Conservation (phyloP, 495 filamentous ascomycete genomes). For the Hypomontagnella submonticulosa region DNA sequence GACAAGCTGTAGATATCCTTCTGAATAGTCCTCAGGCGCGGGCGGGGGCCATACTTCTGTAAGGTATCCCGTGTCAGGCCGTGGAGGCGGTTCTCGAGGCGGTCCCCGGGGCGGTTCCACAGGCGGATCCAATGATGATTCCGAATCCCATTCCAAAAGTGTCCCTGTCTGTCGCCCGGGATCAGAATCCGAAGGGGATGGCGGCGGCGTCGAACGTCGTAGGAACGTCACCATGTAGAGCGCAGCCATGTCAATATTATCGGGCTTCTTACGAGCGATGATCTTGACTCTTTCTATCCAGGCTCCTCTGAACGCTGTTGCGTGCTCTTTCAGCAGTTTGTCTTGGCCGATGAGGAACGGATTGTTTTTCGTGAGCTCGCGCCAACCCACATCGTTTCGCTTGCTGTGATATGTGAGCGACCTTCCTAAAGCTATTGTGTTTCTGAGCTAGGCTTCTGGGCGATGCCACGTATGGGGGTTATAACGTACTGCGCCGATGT, state of each 20-base stretch:
- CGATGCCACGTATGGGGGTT: not conserved
- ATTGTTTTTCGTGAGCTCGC: slow-evolving; percentile 2
- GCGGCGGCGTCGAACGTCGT: too few species aligned
- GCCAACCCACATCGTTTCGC: slow-evolving; percentile 6
- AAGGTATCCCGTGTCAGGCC: not conserved
- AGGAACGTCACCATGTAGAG: too few species aligned
- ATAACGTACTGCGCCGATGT: slow-evolving; percentile 7
- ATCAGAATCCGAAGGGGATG: too few species aligned
- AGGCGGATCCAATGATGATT: too few species aligned
- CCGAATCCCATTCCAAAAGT: too few species aligned
- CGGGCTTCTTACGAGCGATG: not conserved
- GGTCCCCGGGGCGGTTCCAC: too few species aligned
- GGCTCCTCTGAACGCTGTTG: slow-evolving; percentile 3
- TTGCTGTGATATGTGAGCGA: slow-evolving; percentile 14
- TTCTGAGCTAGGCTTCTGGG: too few species aligned
- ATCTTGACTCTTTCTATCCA: slow-evolving; percentile 12
- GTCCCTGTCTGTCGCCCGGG: too few species aligned
- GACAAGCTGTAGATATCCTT: not conserved
- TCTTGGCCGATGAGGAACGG: slow-evolving; percentile 12
- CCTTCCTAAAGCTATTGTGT: too few species aligned
- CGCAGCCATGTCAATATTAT: not conserved
- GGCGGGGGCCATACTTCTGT: not conserved
- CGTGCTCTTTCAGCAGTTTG: slow-evolving; percentile 20
- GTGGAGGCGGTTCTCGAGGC: too few species aligned
- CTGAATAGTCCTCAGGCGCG: not conserved